Evolutionary conservation across 495 filamentous ascomycete species (phyloP).

Genomic region (Filosporella fistucella): DNA sequence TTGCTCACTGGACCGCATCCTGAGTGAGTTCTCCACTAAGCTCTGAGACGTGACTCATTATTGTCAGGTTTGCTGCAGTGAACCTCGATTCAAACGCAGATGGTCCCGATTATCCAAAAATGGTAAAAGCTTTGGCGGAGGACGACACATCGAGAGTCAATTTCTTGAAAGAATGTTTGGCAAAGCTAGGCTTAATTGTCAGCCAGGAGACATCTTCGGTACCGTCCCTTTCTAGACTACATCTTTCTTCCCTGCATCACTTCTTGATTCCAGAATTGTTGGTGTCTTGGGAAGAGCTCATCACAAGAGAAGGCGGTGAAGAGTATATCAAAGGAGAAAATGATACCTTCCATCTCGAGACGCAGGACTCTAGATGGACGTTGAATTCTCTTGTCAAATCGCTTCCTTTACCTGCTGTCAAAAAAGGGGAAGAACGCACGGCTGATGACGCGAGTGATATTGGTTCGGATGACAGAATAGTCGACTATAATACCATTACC

Average conservation of each 20-base stretch:
- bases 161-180: conserved; percentile 78
- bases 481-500: conserved; percentile 69
- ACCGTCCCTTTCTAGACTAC: conserved; percentile 80
- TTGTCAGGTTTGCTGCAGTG: conserved; percentile 70
- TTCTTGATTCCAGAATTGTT: conserved; percentile 63
- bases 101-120: conserved; percentile 58
- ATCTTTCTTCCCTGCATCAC: conserved; percentile 69
- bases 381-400: conserved; percentile 47
- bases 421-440: conserved; percentile 17
- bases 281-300: conserved; percentile 57
- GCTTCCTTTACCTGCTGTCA: conserved; percentile 26
- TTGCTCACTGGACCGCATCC: conserved; percentile 89
- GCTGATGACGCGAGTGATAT: conserved; percentile 29
- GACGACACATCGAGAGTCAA: conserved; percentile 66
- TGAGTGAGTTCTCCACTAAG: conserved; percentile 56
- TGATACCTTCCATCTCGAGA: conserved; percentile 78
- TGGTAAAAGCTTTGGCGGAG: conserved; percentile 63
- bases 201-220: conserved; percentile 62
- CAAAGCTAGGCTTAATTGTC: conserved; percentile 78
- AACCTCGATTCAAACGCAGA: conserved; percentile 65
- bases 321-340: conserved; percentile 81
- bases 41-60: neutral
- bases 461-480: conserved; percentile 47
- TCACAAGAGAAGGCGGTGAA: conserved; percentile 59
- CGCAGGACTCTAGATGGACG: conserved; percentile 57